A percentile compares a stretch with the other conserved stretches of the same genome.
phyloP scores from a whole-genome alignment of 148 eudicot species.

The Heliosperma pusillum region DNA sequence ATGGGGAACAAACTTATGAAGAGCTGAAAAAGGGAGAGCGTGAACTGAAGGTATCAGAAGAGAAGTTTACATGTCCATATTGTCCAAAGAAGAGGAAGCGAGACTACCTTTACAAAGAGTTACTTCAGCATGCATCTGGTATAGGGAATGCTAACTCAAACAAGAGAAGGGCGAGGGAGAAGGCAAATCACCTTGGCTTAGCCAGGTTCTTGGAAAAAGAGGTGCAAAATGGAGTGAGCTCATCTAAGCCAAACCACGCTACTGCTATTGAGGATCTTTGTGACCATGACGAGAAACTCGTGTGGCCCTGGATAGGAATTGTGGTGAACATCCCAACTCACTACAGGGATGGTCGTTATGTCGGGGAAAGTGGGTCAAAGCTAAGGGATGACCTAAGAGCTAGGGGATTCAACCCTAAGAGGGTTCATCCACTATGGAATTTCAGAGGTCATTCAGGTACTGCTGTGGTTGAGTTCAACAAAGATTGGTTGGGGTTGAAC shows the following conservation, averaged over 20 bases:
- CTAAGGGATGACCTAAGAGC: constrained; percentile 69
- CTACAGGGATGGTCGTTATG: constrained; percentile 63
- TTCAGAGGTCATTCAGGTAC: constrained; percentile 80
- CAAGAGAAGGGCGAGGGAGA: constrained; percentile 76
- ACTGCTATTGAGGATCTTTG: constrained; percentile 37
- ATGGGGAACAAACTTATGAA: constrained; percentile 53
- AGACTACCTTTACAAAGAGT: constrained; percentile 60
- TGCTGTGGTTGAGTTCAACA: constrained; percentile 80
- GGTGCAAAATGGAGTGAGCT: constrained; percentile 39
- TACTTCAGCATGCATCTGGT: constrained; percentile 81
- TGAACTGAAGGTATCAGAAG: constrained; percentile 52
- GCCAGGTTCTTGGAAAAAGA: constrained; percentile 65
- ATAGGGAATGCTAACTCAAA: constrained; percentile 63
- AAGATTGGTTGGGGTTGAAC: constrained; percentile 77
- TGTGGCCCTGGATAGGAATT: constrained; percentile 95
- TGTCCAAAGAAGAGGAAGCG: constrained; percentile 74
- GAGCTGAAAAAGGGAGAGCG: constrained; percentile 58
- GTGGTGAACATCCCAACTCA: constrained; percentile 71
- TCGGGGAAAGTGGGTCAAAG: constrained; percentile 88
- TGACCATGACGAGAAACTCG: constrained; percentile 80
- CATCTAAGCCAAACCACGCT: constrained; percentile 45
- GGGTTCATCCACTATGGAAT: constrained; percentile 85
- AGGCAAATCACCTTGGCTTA: constrained; percentile 76
- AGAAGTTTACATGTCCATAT: constrained; percentile 67
- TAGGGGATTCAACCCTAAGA: constrained; percentile 80